Conservation (phyloP, 2,329 filamentous ascomycete species). For the Fusarium sp. region DNA sequence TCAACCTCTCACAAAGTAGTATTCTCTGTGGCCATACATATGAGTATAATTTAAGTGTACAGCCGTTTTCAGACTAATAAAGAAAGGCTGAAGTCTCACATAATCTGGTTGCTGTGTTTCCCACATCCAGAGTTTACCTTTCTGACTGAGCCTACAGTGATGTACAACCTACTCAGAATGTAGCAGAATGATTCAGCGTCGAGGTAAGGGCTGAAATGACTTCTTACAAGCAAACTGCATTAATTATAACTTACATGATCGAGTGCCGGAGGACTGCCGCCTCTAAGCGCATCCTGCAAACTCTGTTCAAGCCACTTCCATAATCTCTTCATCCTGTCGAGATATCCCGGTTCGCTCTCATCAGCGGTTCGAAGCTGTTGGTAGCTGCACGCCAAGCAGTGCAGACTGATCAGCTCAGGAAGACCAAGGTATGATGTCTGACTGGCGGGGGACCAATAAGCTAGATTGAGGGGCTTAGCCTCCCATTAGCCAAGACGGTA, state of each 20-base stretch:
- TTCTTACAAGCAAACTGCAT: neutral
- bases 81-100: too few relatives aligned
- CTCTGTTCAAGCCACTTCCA: slow-evolving; percentile 21
- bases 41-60: too few relatives aligned
- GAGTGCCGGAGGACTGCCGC: slow-evolving; percentile 8
- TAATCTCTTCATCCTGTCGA: neutral
- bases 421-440: slow-evolving; percentile 17
- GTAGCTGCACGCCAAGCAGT: neutral
- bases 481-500: neutral
- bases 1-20: too few relatives aligned
- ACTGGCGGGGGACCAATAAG: slow-evolving; percentile 12
- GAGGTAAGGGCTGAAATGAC: neutral
- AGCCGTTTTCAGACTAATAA: too few relatives aligned
- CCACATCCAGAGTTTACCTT: too few relatives aligned
- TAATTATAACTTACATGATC: neutral
- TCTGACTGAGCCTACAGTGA: too few relatives aligned
- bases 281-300: slow-evolving; percentile 10
- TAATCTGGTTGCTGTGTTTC: too few relatives aligned
- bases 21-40: too few relatives aligned
- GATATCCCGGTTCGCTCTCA: neutral
- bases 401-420: slow-evolving; percentile 5
- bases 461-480: slow-evolving; percentile 16
- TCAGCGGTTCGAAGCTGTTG: neutral
- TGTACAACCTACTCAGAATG: too few relatives aligned
- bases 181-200: neutral